A percentile compares a stretch with the other conserved stretches of the same genome.
Evolutionary conservation across 768 basidiomycete genomes (phyloP).

Genomic region (Trametes coccinea): DNA sequence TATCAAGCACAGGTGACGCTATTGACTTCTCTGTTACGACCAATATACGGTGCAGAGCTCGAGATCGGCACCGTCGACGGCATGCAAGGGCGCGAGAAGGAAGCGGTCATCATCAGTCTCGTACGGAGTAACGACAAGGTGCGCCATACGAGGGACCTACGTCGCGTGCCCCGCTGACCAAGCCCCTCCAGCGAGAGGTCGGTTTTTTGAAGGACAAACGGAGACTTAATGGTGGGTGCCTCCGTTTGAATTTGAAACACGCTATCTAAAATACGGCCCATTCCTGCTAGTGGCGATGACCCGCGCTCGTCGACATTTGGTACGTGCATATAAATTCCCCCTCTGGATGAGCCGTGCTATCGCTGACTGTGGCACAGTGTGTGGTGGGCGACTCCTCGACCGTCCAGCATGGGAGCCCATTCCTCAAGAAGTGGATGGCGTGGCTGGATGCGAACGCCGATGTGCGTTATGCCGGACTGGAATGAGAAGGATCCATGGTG

Average conservation of each 20-base stretch:
- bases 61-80: conserved; percentile 97
- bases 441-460: conserved; percentile 93
- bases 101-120: conserved; percentile 88
- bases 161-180: neutral
- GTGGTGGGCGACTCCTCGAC: conserved; percentile 94
- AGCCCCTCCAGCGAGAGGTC: conserved; percentile 65
- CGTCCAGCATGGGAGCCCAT: conserved; percentile 78
- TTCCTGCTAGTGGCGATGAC: conserved; percentile 78
- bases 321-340: conserved; percentile 39
- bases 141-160: conserved; percentile 12
- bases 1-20: conserved; percentile 95
- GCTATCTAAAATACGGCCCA: neutral
- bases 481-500: conserved; percentile 33
- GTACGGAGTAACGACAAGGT: conserved; percentile 91
- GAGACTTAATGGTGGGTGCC: conserved; percentile 71
- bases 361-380: conserved; percentile 52
- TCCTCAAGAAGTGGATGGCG: conserved; percentile 84
- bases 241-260: too few species aligned
- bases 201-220: conserved; percentile 94
- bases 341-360: neutral
- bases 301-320: conserved; percentile 83
- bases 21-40: conserved; percentile 73
- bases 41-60: conserved; percentile 62
- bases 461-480: conserved; percentile 78
- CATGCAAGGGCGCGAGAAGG: conserved; percentile 96